Evolutionary conservation across 768 basidiomycete species (phyloP).

Genomic region (Leccinum pellstonianum): DNA sequence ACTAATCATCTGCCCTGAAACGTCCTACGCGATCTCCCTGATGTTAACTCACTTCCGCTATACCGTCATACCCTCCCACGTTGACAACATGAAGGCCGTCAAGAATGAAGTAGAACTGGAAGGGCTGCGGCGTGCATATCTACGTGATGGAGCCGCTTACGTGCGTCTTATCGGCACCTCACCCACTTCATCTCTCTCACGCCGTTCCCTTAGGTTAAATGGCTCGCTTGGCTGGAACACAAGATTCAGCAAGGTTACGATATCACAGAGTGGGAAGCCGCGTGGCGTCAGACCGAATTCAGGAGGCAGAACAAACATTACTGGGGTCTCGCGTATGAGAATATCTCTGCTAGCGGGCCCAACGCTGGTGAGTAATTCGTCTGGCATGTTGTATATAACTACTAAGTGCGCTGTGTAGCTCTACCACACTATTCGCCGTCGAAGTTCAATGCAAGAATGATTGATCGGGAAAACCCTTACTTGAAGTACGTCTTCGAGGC

Average conservation of each 20-base stretch:
- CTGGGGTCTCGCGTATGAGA: slow-evolving; percentile 86
- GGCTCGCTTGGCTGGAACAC: slow-evolving; percentile 89
- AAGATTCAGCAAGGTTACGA: slow-evolving; percentile 74
- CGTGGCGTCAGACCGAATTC: slow-evolving; percentile 76
- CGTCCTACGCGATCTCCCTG: slow-evolving; percentile 79
- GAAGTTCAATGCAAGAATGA: slow-evolving; percentile 63
- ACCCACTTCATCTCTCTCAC: slow-evolving; percentile 10
- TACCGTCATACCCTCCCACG: slow-evolving; percentile 64
- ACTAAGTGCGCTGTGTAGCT: slow-evolving; percentile 41
- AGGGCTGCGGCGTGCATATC: slow-evolving; percentile 80
- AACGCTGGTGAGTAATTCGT: slow-evolving; percentile 61
- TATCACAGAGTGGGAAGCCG: slow-evolving; percentile 92
- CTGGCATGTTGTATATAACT: neutral
- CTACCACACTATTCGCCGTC: slow-evolving; percentile 90
- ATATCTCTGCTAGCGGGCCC: slow-evolving; percentile 84
- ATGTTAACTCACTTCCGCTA: slow-evolving; percentile 84
- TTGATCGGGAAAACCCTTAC: slow-evolving; percentile 80
- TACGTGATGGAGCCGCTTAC: slow-evolving; percentile 86
- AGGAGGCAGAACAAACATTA: slow-evolving; percentile 69
- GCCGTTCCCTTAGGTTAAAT: slow-evolving; percentile 50
- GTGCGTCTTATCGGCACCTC: slow-evolving; percentile 43
- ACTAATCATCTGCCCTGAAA: slow-evolving; percentile 70
- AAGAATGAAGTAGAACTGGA: slow-evolving; percentile 88
- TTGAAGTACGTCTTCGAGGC: slow-evolving; percentile 62
- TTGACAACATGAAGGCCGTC: slow-evolving; percentile 78